Conservation (phyloP, 176 grass and related monocot genomes). For the maize (Zea mays) region Zm-B73-REFERENCE-NAM-5.0 NC_050100.1:3805501-3806000, state of each 20-base stretch:
- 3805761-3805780: background rate
- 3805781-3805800: background rate
- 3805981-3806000: no score
- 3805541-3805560: background rate
- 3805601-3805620: no score
- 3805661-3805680: no score
- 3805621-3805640: background rate
- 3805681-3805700: background rate
- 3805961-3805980: no score
- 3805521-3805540: background rate
- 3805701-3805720: background rate
- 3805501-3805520: background rate
- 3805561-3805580: background rate
- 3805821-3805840: no score
- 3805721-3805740: background rate
- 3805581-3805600: background rate
- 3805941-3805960: no score
- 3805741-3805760: background rate
- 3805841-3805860: no score
- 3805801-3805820: no score
- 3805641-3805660: background rate
- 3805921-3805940: no score
- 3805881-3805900: no score
- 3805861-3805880: no score
- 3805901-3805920: no score